These are phyloP conservation scores for Oehlia diaphana DNA, from an alignment of 192 early-diverging fungal genomes.

Conservation along the genomic window DNA sequence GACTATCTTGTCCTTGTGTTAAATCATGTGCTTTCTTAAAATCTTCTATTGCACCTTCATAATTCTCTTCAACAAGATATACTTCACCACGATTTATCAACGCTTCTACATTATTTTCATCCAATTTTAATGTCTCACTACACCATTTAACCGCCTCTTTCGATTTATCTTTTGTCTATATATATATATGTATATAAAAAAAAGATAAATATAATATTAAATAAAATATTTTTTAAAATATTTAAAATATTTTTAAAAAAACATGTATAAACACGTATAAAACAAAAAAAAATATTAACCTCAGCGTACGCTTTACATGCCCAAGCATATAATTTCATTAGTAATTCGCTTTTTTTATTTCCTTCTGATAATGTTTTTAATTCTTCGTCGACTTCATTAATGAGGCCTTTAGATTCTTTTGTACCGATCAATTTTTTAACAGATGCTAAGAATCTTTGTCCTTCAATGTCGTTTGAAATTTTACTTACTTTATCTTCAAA, in stretches of 20 bases:
- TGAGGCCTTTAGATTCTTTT: constrained; percentile 32
- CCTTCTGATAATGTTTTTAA: constrained; percentile 37
- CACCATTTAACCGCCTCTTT: constrained; percentile 67
- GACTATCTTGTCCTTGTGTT: constrained; percentile 52
- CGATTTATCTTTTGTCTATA: constrained; percentile 48
- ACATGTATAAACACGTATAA: background rate
- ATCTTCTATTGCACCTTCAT: constrained; percentile 76
- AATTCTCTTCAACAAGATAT: constrained; percentile 66
- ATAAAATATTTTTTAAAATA: background rate
- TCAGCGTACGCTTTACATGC: constrained; percentile 64
- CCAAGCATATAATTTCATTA: constrained; percentile 49
- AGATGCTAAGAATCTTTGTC: constrained; percentile 59
- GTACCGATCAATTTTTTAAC: constrained; percentile 58
- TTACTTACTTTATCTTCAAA: constrained; percentile 69
- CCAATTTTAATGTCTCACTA: constrained; percentile 63
- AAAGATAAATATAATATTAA: background rate
- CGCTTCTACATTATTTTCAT: constrained; percentile 72
- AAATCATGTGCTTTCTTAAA: constrained; percentile 70
- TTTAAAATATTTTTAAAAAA: too few relatives aligned
- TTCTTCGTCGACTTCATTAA: constrained; percentile 39
- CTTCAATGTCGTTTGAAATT: constrained; percentile 54
- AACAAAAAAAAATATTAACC: constrained; percentile 31
- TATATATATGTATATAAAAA: background rate
- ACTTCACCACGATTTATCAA: constrained; percentile 73
- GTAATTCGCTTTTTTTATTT: constrained; percentile 40